Conservation (phyloP, 2,329 filamentous ascomycete genomes). For the Fusarium abutilonis region DNA sequence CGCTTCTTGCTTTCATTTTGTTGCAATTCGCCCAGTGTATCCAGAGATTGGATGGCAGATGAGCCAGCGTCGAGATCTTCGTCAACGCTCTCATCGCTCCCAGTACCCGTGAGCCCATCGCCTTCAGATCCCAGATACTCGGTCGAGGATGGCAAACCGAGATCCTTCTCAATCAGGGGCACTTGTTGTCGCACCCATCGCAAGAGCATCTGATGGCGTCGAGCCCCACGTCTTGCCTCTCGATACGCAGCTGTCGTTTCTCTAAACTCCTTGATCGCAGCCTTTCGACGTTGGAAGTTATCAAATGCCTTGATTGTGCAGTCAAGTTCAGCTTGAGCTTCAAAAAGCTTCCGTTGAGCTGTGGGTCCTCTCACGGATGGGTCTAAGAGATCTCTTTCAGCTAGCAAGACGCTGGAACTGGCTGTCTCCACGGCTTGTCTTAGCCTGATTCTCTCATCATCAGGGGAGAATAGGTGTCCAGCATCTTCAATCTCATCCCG, state of each 20-base stretch:
- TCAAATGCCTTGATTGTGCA: conserved; percentile 30
- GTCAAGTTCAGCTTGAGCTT: conserved; percentile 30
- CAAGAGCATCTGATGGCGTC: conserved; percentile 35
- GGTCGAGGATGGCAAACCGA: conserved; percentile 12
- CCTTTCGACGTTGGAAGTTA: conserved; percentile 13
- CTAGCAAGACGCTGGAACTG: conserved; percentile 31
- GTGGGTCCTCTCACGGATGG: conserved; percentile 19
- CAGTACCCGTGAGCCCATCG: conserved; percentile 1
- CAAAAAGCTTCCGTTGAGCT: conserved; percentile 20
- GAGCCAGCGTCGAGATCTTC: neutral
- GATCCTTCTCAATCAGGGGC: conserved; percentile 30
- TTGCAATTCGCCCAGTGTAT: neutral
- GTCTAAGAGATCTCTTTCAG: conserved; percentile 34
- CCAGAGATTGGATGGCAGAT: neutral
- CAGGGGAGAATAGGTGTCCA: neutral
- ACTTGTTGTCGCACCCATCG: conserved; percentile 35
- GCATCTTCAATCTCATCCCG: conserved; percentile 17
- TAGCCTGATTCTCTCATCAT: conserved; percentile 3
- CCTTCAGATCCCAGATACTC: neutral
- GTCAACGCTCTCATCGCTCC: conserved; percentile 14
- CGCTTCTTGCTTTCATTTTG: conserved; percentile 29
- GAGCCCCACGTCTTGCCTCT: conserved; percentile 19
- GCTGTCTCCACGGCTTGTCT: conserved; percentile 29
- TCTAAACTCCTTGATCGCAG: conserved; percentile 16
- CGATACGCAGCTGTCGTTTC: conserved; percentile 23